These are phyloP conservation scores for Xylaria bambusicola DNA, from an alignment of 495 filamentous ascomycete species.

Conservation along the genomic window DNA sequence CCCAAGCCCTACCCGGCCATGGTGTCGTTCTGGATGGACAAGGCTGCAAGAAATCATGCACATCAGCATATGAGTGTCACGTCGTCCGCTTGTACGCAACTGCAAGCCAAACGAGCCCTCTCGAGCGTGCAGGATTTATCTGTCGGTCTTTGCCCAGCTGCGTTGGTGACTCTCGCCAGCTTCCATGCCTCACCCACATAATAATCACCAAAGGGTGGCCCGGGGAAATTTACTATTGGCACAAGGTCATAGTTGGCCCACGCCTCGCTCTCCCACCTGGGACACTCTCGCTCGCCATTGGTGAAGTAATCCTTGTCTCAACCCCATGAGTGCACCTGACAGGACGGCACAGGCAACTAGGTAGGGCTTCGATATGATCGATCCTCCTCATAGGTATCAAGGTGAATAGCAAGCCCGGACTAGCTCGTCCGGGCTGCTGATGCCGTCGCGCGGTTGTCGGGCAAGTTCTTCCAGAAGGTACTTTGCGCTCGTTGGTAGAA, in stretches of 20 bases:
- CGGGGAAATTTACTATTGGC: constrained; percentile 14
- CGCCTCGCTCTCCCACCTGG: constrained; percentile 3
- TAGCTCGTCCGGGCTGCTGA: too few species aligned
- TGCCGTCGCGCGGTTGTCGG: too few species aligned
- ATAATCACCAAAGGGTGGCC: constrained; percentile 3
- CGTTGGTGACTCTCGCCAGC: constrained; percentile 8
- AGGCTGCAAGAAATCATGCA: constrained; percentile 21
- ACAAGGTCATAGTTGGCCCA: constrained; percentile 1
- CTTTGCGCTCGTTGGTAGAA: too few species aligned
- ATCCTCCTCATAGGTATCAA: constrained; percentile 2
- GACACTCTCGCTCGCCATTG: background rate
- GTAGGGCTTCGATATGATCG: background rate
- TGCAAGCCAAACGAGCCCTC: constrained; percentile 7
- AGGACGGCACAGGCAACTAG: background rate
- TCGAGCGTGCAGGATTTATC: background rate
- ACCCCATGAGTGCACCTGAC: constrained; percentile 1
- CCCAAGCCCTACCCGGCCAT: constrained; percentile 15
- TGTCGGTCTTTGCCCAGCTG: background rate
- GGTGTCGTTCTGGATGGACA: background rate
- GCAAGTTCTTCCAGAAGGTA: too few species aligned
- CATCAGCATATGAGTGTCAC: constrained; percentile 12
- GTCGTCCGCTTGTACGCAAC: constrained; percentile 7
- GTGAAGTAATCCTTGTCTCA: constrained; percentile 15
- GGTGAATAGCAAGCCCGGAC: too few species aligned
- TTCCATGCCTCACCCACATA: constrained; percentile 3